Percentiles rank a stretch among this genome's conserved stretches.
Evolutionary conservation across 75 land plant genomes (phyloP).

Genomic region (Pinus tabuliformis): DNA sequence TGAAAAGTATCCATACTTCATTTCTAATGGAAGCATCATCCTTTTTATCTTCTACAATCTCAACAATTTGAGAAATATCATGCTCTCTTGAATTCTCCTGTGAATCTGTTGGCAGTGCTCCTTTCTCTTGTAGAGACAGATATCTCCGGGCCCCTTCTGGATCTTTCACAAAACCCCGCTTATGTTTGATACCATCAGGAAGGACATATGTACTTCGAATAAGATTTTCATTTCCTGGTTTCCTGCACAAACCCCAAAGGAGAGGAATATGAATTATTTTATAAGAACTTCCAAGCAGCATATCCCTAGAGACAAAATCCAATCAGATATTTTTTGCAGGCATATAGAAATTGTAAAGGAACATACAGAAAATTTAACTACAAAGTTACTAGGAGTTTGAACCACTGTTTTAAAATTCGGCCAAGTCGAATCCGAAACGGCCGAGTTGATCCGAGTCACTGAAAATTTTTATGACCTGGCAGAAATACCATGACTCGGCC

Average conservation of each 20-base stretch:
- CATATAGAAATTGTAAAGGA: no score
- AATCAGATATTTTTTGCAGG: no score
- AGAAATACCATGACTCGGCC: no score
- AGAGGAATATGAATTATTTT: neutral
- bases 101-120: constrained; percentile 1
- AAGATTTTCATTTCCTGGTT: constrained; percentile 55
- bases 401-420: no score
- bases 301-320: no score
- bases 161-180: constrained; percentile 87
- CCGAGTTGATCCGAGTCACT: no score
- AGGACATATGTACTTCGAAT: constrained; percentile 78
- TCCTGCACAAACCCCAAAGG: constrained; percentile 28
- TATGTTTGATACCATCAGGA: constrained; percentile 90
- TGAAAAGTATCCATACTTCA: constrained; percentile 28
- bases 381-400: neutral
- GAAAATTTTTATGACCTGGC: no score
- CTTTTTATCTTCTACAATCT: constrained; percentile 33
- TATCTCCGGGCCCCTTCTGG: constrained; percentile 53
- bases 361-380: neutral
- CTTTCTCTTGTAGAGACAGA: constrained; percentile 25
- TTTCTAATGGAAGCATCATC: constrained; percentile 45
- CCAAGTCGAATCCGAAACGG: no score
- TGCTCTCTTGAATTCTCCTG: constrained; percentile 6
- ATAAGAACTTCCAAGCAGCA: no score
- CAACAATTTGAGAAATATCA: constrained; percentile 9